phyloP scores from a whole-genome alignment of 495 filamentous ascomycete genomes.

The Letharia lupina region DNA sequence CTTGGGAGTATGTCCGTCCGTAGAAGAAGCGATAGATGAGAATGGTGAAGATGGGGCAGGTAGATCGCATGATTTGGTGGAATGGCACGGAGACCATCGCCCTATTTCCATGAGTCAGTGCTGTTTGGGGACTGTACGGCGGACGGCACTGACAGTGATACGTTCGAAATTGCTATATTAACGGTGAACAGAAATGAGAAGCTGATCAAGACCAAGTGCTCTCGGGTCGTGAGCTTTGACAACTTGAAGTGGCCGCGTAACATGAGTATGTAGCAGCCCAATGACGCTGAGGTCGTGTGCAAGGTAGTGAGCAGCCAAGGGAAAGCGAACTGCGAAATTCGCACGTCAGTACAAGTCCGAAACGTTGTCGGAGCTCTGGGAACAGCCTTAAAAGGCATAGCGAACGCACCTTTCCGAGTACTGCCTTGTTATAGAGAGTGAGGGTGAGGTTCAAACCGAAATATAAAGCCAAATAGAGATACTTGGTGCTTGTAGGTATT shows the following conservation, averaged over 20 bases:
- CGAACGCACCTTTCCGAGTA: slow-evolving; percentile 42
- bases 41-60: slow-evolving; percentile 46
- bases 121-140: background rate
- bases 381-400: background rate
- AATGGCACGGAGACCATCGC: slow-evolving; percentile 50
- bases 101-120: slow-evolving; percentile 23
- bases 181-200: slow-evolving; percentile 51
- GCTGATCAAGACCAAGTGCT: slow-evolving; percentile 38
- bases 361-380: background rate
- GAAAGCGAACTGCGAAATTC: slow-evolving; percentile 27
- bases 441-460: slow-evolving; percentile 46
- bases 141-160: slow-evolving; percentile 29
- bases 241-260: slow-evolving; percentile 39
- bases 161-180: slow-evolving; percentile 49
- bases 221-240: slow-evolving; percentile 36
- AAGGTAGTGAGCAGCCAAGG: slow-evolving; percentile 50
- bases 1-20: slow-evolving; percentile 37
- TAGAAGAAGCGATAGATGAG: slow-evolving; percentile 46
- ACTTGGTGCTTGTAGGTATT: slow-evolving; percentile 35
- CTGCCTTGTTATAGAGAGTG: slow-evolving; percentile 49
- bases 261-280: slow-evolving; percentile 43
- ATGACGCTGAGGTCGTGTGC: slow-evolving; percentile 41
- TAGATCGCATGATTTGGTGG: slow-evolving; percentile 52
- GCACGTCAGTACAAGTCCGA: background rate
- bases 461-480: slow-evolving; percentile 40